Evolutionary conservation across 768 basidiomycete genomes (phyloP), one percentile per base, ranked within the genome.

Genomic region (Mycena epipterygia): DNA sequence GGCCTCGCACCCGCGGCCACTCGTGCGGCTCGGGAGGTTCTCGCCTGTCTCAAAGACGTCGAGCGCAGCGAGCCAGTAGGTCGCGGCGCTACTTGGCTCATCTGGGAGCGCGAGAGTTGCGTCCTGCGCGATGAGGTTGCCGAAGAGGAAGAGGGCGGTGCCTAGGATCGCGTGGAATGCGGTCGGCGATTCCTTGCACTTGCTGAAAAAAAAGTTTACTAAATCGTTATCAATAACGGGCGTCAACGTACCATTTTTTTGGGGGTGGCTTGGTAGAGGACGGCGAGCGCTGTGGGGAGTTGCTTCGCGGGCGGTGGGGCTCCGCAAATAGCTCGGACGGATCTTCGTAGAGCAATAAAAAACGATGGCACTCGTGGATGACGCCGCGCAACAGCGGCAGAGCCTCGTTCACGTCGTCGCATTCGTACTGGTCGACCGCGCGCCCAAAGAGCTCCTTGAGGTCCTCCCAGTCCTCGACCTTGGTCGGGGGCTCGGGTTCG

Each of bases 41-140:
- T 92, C 90, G 49, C 90, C 91, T 9, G 87, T 89, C 79, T 92
- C 90, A 73, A 93, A 91, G 9, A 91, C 89, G 74, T 92, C 91
- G 61, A 93, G 82, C 1, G 91, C 90, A n/a, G 88, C 86, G 41
- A 90, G 84, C 88, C 89, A 93, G 77, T 91, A 92, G 0, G 87
- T 84, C 5, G 83, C 81, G 16, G 89, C 83, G 3, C 75, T 79
- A 17, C 75, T 74, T 12, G 90, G 91, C 72, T 93, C 91, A 42
- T 88, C 90, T 4, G 83, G 78, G 14, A 89, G 79, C 2, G 86
- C 87, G 17, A 89, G 80, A 1, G 84, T 77, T 2, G 88, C 79
- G 51, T 89, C 84, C 67, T 86, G 86, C 7, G 85, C 85, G 61
- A 93, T 84, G 64, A 90, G 79, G 72, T 86, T 90, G 53, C 90